Percentiles rank a stretch among this genome's conserved stretches.
These are phyloP conservation scores for Tuctoria greenei DNA, from an alignment of 176 grass and related monocot species.

Conservation along the genomic window DNA sequence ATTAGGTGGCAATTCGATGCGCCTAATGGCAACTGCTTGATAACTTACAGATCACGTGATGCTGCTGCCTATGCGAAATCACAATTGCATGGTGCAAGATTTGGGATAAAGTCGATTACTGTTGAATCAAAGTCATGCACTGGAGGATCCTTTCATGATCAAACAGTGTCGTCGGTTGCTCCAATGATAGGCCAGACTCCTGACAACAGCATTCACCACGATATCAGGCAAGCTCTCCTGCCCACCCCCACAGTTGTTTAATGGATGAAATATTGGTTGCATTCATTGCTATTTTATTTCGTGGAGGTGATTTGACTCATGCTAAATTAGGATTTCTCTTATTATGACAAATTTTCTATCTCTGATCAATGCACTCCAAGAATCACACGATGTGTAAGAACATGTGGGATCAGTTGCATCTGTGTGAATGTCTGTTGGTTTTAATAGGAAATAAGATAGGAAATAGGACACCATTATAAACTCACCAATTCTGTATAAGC, in stretches of 20 bases:
- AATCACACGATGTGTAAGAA: slow-evolving; percentile 9
- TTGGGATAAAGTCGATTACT: slow-evolving; percentile 56
- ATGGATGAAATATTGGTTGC: slow-evolving; percentile 20
- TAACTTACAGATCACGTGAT: slow-evolving; percentile 62
- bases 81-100: slow-evolving; percentile 60
- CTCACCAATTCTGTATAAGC: not conserved
- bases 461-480: not conserved
- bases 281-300: slow-evolving; percentile 6
- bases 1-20: slow-evolving; percentile 60
- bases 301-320: slow-evolving; percentile 21
- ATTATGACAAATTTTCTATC: not conserved
- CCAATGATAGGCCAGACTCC: slow-evolving; percentile 36
- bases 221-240: slow-evolving; percentile 51
- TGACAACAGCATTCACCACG: slow-evolving; percentile 41
- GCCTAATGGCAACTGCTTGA: slow-evolving; percentile 45
- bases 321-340: slow-evolving; percentile 7
- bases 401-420: not conserved
- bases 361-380: not conserved
- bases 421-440: not conserved
- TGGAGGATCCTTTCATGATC: slow-evolving; percentile 42
- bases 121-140: slow-evolving; percentile 48
- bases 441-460: not conserved
- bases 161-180: slow-evolving; percentile 35
- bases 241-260: slow-evolving; percentile 8
- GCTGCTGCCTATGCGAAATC: slow-evolving; percentile 54